A percentile compares a stretch with the other conserved stretches of the same genome.
These are phyloP conservation scores for Fusarium humuli DNA, from an alignment of 2,329 filamentous ascomycete species.

Conservation along the genomic window DNA sequence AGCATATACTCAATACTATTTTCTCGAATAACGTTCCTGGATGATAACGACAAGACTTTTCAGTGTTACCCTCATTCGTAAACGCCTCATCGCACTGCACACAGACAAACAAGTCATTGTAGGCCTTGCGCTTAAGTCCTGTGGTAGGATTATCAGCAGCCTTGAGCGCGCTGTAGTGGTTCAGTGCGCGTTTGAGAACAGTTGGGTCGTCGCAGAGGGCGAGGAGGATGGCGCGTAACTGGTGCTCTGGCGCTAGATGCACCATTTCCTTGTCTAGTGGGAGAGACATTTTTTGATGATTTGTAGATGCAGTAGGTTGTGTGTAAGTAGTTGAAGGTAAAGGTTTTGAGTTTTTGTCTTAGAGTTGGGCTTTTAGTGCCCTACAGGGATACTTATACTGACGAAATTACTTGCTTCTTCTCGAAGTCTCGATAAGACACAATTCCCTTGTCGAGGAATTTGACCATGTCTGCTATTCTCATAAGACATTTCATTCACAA, in stretches of 20 bases:
- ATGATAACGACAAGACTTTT: conserved; percentile 14
- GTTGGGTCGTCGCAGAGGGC: conserved; percentile 23
- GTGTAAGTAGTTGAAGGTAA: background rate
- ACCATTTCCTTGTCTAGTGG: conserved; percentile 6
- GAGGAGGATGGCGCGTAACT: conserved; percentile 35
- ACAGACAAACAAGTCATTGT: conserved; percentile 27
- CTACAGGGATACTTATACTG: background rate
- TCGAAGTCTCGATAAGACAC: background rate
- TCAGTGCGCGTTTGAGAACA: conserved; percentile 5
- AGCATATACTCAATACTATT: background rate
- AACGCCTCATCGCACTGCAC: conserved; percentile 30
- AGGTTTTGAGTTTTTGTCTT: background rate
- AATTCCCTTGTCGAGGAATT: background rate
- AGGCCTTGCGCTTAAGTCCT: conserved; percentile 34
- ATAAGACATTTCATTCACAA: background rate
- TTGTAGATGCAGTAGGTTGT: background rate
- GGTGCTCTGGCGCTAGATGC: conserved; percentile 25
- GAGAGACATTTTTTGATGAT: conserved; percentile 8
- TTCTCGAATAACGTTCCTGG: conserved; percentile 16
- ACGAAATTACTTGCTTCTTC: background rate
- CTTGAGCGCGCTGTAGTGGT: conserved; percentile 18
- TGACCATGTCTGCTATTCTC: background rate
- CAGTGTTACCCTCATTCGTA: conserved; percentile 19
- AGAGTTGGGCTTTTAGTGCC: background rate
- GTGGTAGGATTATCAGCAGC: background rate